phyloP scores from a whole-genome alignment of 345 rosid species.

The Odontarrhena argentea region DNA sequence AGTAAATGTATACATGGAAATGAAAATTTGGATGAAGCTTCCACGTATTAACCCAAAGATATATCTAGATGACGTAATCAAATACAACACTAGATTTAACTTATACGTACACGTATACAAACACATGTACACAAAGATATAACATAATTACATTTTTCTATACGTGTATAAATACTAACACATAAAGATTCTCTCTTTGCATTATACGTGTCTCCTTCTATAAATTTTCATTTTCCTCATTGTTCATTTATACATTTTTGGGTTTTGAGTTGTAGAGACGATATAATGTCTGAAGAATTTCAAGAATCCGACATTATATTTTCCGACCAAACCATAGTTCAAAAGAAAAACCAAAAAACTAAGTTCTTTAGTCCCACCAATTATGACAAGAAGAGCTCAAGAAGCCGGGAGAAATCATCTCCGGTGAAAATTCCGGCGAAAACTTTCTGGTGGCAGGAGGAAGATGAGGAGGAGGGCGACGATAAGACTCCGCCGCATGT shows the following conservation, averaged over 20 bases:
- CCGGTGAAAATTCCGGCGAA: constrained; percentile 44
- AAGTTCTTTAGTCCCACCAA: neutral
- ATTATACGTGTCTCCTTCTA: constrained; percentile 32
- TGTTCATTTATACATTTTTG: neutral
- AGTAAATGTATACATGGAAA: constrained; percentile 8
- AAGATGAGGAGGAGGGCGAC: constrained; percentile 21
- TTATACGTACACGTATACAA: constrained; percentile 30
- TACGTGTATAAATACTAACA: constrained; percentile 28
- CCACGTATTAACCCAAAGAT: constrained; percentile 38
- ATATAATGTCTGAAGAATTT: constrained; percentile 49
- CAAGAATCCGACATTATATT: constrained; percentile 60
- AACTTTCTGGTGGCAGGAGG: constrained; percentile 34
- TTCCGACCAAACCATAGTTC: constrained; percentile 35
- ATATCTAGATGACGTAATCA: constrained; percentile 45
- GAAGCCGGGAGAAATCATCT: constrained; percentile 18
- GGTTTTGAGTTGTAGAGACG: too few species aligned
- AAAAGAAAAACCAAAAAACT: neutral
- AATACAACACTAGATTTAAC: constrained; percentile 23
- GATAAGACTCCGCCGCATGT: constrained; percentile 64
- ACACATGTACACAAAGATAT: constrained; percentile 13
- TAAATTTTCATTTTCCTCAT: constrained; percentile 18
- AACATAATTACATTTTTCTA: constrained; percentile 13
- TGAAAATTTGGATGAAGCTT: constrained; percentile 18
- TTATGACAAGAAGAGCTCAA: neutral
- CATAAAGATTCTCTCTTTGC: constrained; percentile 32